Evolutionary conservation across 257 asterid genomes (phyloP), one percentile per base, ranked within the genome.

Genomic region (Striga asiatica): DNA sequence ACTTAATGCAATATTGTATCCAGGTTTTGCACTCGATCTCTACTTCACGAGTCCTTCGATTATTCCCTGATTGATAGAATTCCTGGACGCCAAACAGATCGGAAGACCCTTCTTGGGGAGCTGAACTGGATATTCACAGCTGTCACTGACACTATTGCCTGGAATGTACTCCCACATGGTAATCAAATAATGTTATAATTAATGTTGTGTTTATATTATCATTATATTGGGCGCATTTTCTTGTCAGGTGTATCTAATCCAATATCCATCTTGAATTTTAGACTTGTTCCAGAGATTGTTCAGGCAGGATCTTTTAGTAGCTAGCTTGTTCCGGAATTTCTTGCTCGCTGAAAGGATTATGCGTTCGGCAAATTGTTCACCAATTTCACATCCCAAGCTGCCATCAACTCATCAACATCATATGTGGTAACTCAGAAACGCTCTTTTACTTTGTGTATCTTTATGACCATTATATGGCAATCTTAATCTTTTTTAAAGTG

Each of bases 81-180:
- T 76, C 99, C 99, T 68, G 99, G 99, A 47, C 99, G 97, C 67
- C 99, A 92, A 74, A 88, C 95, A 45, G 99, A 92, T 71, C 79
- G 99, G 60, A 92, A 88, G 78, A 88, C 97, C 42, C 97, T 88
- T 71, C 95, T 92, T 31, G 99, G 99, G 53, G 99, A 92, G 72
- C 70, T 92, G 85, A 92, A 92, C 77, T 92, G 99, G 99, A 92
- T 88, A 62, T 92, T 92, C 82, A 92, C 97, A 21, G 99, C 99
- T 54, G 94, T 92, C 23, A 92, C 99, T 24, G 95, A 88, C 78
- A 92, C 97, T 65, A 92, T 92, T 58, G 99, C 99, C 70, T 92
- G 99, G 99, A 92, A 88, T 76, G 97, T 92, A 65, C 97, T 92
- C 31, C 94, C 99, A 3, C 95, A 85, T 71, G 99, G 99, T 92